Base-by-base conservation (phyloP, 495 filamentous ascomycete species). In the Aspergillus affinis region DNA sequence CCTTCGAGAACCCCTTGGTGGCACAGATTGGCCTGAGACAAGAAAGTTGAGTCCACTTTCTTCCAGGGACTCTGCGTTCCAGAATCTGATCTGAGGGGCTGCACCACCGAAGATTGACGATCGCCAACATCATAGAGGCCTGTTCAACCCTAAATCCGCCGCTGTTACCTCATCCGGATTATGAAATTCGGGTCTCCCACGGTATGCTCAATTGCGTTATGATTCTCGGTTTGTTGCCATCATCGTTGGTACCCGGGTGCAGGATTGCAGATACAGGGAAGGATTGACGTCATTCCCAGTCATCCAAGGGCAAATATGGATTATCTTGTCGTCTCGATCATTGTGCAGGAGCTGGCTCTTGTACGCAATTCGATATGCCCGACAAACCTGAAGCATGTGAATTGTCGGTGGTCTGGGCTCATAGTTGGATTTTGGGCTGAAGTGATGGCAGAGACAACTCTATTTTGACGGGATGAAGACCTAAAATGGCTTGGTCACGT, bases 21-120 rank as follows among this genome's bases (percentile, higher is more conserved):
- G 67, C 65, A 61, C 36, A 64, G 51, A 41, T 62, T 19, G 58
- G 41, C 51, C 51, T 44, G 57, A 68, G 53, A 57, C 49, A 58
- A 61, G 46, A 52, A 27, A 59, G 29, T 19, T 10, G 36, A 26
- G 58, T 60, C 48, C 54, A 54, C 45, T 30, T 58, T 61, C 18
- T 57, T 55, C 51, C 36, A 41, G 55, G 58, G 49, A 54, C 48
- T 29, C 20, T 7, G 23, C 6, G 20, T 32, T 26, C 19, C 10
- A 54, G 51, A 44, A 44, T 44, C 30, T 44, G 10, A 12, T 54
- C 51, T 30, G 51, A 23, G 30, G 30, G 30, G 23, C 36, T 32
- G 36, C 36, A 41, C 36, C 36, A 41, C 1, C 36, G 36, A 15
- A 41, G 4, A 10, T 8, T 17, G 36, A 12, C 36, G 36, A 41